Percentiles rank a stretch among this genome's conserved stretches.
phyloP scores from a whole-genome alignment of 768 basidiomycete species.

The Tephrocybe sp. region DNA sequence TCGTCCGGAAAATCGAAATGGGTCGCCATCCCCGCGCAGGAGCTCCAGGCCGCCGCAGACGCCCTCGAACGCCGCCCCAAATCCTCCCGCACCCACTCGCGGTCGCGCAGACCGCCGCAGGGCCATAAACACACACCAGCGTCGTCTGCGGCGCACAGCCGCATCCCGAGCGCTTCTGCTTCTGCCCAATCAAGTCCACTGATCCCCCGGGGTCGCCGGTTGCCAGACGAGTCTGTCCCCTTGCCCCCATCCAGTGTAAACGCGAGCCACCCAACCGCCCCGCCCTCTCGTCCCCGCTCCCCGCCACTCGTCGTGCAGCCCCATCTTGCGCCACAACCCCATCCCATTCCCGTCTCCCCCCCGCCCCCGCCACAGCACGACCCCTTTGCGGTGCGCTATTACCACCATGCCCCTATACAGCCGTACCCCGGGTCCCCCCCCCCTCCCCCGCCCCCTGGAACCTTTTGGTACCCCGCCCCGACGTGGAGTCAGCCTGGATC shows the following conservation, averaged over 20 bases:
- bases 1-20: constrained; percentile 53
- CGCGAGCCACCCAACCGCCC: background rate
- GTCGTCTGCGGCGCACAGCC: constrained; percentile 17
- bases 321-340: constrained; percentile 16
- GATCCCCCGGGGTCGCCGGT: constrained; percentile 36
- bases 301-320: constrained; percentile 14
- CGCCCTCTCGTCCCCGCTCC: background rate
- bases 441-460: no score
- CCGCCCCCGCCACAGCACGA: background rate
- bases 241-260: background rate
- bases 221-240: constrained; percentile 35
- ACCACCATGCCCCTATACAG: background rate
- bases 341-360: constrained; percentile 5
- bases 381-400: background rate
- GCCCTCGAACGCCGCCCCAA: constrained; percentile 29
- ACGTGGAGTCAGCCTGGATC: no score
- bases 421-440: no score
- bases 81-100: constrained; percentile 4
- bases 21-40: constrained; percentile 56
- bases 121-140: background rate
- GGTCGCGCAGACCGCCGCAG: background rate
- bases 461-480: no score
- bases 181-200: constrained; percentile 53
- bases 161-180: constrained; percentile 32
- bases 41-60: constrained; percentile 55